phyloP scores from a whole-genome alignment of 164 flowering plant species.

The Cinnamomum chago region DNA sequence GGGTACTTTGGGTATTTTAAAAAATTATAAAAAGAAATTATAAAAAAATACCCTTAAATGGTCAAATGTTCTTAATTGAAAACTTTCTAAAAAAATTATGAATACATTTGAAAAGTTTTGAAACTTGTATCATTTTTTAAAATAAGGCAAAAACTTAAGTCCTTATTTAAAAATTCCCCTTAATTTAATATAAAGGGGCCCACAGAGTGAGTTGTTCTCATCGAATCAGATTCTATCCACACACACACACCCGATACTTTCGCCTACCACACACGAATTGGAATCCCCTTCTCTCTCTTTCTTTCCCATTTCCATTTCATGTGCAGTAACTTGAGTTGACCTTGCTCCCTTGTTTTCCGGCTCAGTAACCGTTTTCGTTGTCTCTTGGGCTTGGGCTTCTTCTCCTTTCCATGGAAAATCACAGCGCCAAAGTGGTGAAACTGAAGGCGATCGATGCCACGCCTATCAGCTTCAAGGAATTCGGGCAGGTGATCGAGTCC shows the following conservation, averaged over 20 bases:
- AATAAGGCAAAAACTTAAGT: too few relatives aligned
- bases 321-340: too few relatives aligned
- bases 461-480: slow-evolving; percentile 54
- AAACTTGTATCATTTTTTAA: too few relatives aligned
- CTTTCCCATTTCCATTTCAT: neutral
- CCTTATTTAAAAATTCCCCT: too few relatives aligned
- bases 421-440: neutral
- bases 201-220: too few relatives aligned
- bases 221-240: neutral
- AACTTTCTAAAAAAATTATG: too few relatives aligned
- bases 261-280: neutral
- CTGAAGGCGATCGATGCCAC: slow-evolving; percentile 75
- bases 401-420: neutral
- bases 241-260: neutral
- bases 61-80: too few relatives aligned
- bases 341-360: neutral
- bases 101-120: too few relatives aligned
- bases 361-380: neutral
- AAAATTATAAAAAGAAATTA: too few relatives aligned
- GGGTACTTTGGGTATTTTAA: too few relatives aligned
- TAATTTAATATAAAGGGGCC: too few relatives aligned
- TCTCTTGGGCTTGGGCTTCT: neutral
- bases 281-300: neutral
- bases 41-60: too few relatives aligned
- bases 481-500: slow-evolving; percentile 74